phyloP scores from a whole-genome alignment of 345 rosid species.

The Linum usitatissimum region DNA sequence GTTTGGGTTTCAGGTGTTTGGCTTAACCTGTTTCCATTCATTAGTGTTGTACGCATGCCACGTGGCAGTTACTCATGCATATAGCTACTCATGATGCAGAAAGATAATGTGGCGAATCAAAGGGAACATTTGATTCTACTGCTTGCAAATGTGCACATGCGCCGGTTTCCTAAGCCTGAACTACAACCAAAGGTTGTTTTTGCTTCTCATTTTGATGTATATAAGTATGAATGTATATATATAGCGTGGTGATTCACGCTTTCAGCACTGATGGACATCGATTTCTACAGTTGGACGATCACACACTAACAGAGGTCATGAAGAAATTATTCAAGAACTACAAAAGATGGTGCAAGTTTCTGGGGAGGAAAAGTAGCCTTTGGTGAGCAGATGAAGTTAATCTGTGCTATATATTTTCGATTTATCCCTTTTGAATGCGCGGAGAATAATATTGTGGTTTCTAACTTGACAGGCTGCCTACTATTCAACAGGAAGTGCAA shows the following conservation, averaged over 20 bases:
- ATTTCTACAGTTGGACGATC: conserved; percentile 67
- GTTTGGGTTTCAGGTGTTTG: conserved; percentile 94
- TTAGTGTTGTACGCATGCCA: conserved; percentile 1
- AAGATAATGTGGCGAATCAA: conserved; percentile 94
- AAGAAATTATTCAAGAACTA: conserved; percentile 97
- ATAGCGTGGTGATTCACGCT: too few species aligned
- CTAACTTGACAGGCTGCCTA: conserved; percentile 66
- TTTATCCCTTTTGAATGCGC: too few species aligned
- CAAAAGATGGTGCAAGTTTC: conserved; percentile 96
- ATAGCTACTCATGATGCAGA: conserved; percentile 36
- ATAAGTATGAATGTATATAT: too few species aligned
- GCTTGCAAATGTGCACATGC: conserved; percentile 95
- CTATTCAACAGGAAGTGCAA: conserved; percentile 98
- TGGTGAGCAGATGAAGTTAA: conserved; percentile 34
- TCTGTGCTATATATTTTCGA: not conserved
- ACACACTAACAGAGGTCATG: conserved; percentile 92
- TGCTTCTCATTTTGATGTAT: not conserved
- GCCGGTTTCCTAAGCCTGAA: conserved; percentile 92
- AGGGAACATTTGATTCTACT: conserved; percentile 91
- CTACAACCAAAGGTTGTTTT: conserved; percentile 89
- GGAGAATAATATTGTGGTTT: not conserved
- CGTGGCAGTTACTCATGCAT: not conserved
- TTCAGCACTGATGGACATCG: too few species aligned
- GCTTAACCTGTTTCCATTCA: not conserved
- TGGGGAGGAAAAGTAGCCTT: conserved; percentile 94